Conservation (phyloP, 768 basidiomycete genomes). For the Candolleomyces aberdarensis region DNA sequence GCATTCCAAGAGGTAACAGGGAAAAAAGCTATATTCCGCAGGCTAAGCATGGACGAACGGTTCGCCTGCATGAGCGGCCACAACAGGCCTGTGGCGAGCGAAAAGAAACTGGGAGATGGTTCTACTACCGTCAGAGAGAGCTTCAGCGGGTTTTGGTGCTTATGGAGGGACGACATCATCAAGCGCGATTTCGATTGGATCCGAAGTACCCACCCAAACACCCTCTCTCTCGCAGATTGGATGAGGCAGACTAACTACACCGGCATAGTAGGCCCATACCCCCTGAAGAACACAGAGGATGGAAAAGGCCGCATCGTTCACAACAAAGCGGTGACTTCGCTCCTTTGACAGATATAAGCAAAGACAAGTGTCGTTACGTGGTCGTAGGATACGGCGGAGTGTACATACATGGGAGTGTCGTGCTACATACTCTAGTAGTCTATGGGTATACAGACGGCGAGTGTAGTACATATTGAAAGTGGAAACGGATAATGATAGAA, state of each 20-base stretch:
- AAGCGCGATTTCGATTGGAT: slow-evolving; percentile 44
- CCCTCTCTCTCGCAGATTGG: slow-evolving; percentile 37
- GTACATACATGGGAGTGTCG: slow-evolving; percentile 4
- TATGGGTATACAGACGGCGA: background rate
- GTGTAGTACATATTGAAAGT: background rate
- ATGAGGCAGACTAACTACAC: slow-evolving; percentile 33
- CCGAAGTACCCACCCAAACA: slow-evolving; percentile 32
- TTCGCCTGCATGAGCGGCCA: slow-evolving; percentile 24
- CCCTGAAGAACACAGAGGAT: slow-evolving; percentile 30
- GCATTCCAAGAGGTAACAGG: slow-evolving; percentile 38
- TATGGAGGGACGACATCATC: slow-evolving; percentile 42
- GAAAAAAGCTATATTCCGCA: slow-evolving; percentile 28
- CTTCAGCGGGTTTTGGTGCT: slow-evolving; percentile 41
- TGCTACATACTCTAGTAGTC: background rate
- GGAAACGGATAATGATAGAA: slow-evolving; percentile 2
- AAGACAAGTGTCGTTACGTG: background rate
- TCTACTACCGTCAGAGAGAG: slow-evolving; percentile 34
- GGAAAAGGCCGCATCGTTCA: slow-evolving; percentile 24
- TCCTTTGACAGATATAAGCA: background rate
- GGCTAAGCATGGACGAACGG: slow-evolving; percentile 31
- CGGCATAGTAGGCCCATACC: slow-evolving; percentile 18
- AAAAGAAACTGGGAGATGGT: slow-evolving; percentile 24
- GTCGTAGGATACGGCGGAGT: background rate
- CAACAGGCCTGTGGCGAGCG: slow-evolving; percentile 29
- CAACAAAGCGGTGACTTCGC: slow-evolving; percentile 17